Base-by-base conservation (phyloP, 495 filamentous ascomycete species). In the Xylaria sp. region DNA sequence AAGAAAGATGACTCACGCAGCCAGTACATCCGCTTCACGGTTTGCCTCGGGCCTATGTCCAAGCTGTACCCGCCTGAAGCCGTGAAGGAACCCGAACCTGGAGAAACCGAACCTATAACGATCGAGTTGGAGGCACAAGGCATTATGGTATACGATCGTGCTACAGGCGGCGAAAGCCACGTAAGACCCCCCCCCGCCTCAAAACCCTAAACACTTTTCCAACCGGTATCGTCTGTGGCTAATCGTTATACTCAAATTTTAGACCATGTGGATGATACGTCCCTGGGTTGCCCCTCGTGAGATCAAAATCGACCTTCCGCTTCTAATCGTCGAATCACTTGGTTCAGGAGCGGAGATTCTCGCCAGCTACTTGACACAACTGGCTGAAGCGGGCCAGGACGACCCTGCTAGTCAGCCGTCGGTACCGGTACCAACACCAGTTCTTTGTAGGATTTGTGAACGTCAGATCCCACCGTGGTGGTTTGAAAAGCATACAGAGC, bases 181-280 rank as follows among this genome's bases (percentile, higher is more conserved):
- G 95, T 97, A 87, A 82, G 94, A 87, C 26, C 21, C 53, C 52
- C 46, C 61, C n/a, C n/a, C n/a, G n/a, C n/a, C n/a, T n/a, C n/a
- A n/a, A n/a, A n/a, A n/a, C 35, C 29, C 31, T 21, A 33, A 24
- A 31, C 44, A 8, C 9, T 33, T 73, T 35, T 24, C 35, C n/a
- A 26, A 1, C 35, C 12, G 11, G 24, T 62, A 41, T 21, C 21
- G 14, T 26, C 21, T 40, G 58, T 67, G 29, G 31, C 62, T 46
- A 58, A 71, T 57, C 53, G 57, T 57, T 33, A 55, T 50, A 33
- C 59, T 75, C 83, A 71, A 24, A 24, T 72, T 50, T 48, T 75
- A 98, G 95, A 97, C 95, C 46, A 99, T 99, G 96, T 99, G 96
- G 96, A 98, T 98, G 93, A 88, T 99, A 67, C 92, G 95, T 74